phyloP scores from a whole-genome alignment of 2,329 filamentous ascomycete species.

The Ophiostoma australiae region DNA sequence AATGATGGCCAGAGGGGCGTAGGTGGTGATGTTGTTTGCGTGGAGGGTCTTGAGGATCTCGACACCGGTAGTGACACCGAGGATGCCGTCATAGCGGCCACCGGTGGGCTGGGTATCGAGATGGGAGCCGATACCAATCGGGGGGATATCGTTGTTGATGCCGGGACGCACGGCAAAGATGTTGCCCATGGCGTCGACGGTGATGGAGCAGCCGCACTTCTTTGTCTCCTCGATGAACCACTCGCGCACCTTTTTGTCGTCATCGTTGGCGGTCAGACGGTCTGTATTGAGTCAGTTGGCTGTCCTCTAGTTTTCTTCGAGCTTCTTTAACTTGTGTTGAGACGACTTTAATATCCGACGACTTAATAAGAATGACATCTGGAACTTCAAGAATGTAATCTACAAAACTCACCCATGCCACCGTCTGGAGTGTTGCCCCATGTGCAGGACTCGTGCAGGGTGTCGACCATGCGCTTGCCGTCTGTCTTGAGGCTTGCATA shows the following conservation, averaged over 20 bases:
- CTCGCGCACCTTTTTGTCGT: slow-evolving; percentile 65
- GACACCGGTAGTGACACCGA: slow-evolving; percentile 64
- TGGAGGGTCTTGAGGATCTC: slow-evolving; percentile 66
- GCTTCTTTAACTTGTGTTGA: too few relatives aligned
- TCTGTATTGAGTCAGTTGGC: neutral
- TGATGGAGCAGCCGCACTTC: slow-evolving; percentile 60
- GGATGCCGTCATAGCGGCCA: slow-evolving; percentile 22
- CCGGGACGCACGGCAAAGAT: slow-evolving; percentile 70
- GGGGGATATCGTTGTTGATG: slow-evolving; percentile 49
- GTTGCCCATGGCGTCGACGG: slow-evolving; percentile 74
- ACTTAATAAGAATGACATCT: too few relatives aligned
- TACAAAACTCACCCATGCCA: slow-evolving; percentile 24
- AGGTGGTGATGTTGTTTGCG: slow-evolving; percentile 63
- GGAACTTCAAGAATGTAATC: neutral
- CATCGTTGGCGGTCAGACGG: slow-evolving; percentile 65
- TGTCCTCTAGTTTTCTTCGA: neutral
- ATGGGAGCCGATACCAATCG: slow-evolving; percentile 67
- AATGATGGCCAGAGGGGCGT: slow-evolving; percentile 67
- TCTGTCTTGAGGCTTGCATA: slow-evolving; percentile 23
- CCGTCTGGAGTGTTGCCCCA: slow-evolving; percentile 27
- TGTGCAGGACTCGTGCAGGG: slow-evolving; percentile 23
- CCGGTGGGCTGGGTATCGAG: slow-evolving; percentile 56
- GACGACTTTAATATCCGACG: too few relatives aligned
- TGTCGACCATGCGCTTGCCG: slow-evolving; percentile 24
- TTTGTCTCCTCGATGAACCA: slow-evolving; percentile 67